phyloP scores from a whole-genome alignment of 2,329 filamentous ascomycete species.

The Pseudovirgaria hyperparasitica region DNA sequence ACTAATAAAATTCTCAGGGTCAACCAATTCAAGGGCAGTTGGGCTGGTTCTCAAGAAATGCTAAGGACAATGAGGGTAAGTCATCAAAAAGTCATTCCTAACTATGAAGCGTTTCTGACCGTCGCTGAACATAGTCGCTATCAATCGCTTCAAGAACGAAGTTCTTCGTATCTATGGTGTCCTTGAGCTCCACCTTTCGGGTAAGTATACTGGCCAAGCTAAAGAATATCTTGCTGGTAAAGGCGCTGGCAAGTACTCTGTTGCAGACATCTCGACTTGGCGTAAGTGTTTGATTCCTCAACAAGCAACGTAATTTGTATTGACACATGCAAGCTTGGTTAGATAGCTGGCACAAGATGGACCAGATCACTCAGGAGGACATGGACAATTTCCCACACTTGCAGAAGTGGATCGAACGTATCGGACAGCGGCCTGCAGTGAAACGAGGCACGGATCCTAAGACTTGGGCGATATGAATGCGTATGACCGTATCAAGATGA shows the following conservation, averaged over 20 bases:
- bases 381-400: constrained; percentile 39
- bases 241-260: constrained; percentile 42
- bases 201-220: constrained; percentile 36
- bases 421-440: constrained; percentile 35
- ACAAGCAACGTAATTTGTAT: no score
- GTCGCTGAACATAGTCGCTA: constrained; percentile 8
- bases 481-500: no score
- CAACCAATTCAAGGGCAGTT: constrained; percentile 30
- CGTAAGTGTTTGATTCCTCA: no score
- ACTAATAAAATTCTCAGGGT: no score
- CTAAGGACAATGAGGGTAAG: constrained; percentile 1
- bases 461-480: no score
- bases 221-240: constrained; percentile 41
- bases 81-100: neutral
- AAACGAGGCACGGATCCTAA: constrained; percentile 32
- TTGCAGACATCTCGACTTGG: constrained; percentile 42
- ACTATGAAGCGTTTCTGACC: neutral
- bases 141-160: constrained; percentile 37
- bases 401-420: constrained; percentile 40
- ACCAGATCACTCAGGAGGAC: constrained; percentile 35
- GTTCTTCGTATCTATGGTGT: constrained; percentile 40
- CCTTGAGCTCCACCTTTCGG: constrained; percentile 41
- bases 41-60: constrained; percentile 34
- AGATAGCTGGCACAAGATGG: constrained; percentile 30
- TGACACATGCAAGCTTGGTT: no score